A percentile compares a stretch with the other conserved stretches of the same genome.
Evolutionary conservation across 1,284 basidiomycete genomes (phyloP).

Genomic region (Sporisorium iseilematis-ciliati): DNA sequence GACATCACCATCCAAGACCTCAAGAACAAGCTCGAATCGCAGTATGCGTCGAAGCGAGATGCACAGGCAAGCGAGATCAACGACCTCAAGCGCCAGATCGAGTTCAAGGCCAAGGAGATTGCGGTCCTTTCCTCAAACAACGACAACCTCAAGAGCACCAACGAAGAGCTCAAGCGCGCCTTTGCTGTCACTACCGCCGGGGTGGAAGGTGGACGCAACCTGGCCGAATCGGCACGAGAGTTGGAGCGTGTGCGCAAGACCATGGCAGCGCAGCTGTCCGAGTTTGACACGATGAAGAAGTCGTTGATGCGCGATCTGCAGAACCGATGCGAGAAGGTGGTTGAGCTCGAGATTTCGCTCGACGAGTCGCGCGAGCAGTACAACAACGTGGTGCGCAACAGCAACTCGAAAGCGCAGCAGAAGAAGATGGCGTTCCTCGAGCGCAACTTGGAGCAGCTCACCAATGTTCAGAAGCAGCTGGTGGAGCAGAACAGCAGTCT

Average conservation of each 20-base stretch:
- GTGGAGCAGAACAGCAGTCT: slow-evolving; percentile 97
- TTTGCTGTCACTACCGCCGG: slow-evolving; percentile 96
- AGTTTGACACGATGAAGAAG: slow-evolving; percentile 99
- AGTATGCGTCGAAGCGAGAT: slow-evolving; percentile 91
- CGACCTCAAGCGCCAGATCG: slow-evolving; percentile 92
- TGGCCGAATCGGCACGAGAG: slow-evolving; percentile 88
- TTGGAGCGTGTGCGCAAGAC: slow-evolving; percentile 96
- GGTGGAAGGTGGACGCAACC: slow-evolving; percentile 93
- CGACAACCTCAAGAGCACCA: slow-evolving; percentile 93
- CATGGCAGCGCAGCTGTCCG: slow-evolving; percentile 94
- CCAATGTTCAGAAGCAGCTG: slow-evolving; percentile 96
- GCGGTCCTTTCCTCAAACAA: slow-evolving; percentile 85
- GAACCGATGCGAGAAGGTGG: slow-evolving; percentile 99
- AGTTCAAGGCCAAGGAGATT: slow-evolving; percentile 86
- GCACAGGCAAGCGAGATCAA: slow-evolving; percentile 85
- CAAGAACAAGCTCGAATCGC: slow-evolving; percentile 93
- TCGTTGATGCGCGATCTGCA: slow-evolving; percentile 98
- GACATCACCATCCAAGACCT: slow-evolving; percentile 87
- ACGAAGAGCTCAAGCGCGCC: slow-evolving; percentile 89
- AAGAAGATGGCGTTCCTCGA: slow-evolving; percentile 99
- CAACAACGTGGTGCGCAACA: slow-evolving; percentile 96
- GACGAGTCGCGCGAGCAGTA: slow-evolving; percentile 99
- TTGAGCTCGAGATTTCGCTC: slow-evolving; percentile 97
- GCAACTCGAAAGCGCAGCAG: slow-evolving; percentile 97
- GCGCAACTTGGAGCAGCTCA: slow-evolving; percentile 95